Percentiles rank a stretch among this genome's conserved stretches.
phyloP scores from a whole-genome alignment of 2,329 filamentous ascomycete genomes.

The Beauveria sp. region DNA sequence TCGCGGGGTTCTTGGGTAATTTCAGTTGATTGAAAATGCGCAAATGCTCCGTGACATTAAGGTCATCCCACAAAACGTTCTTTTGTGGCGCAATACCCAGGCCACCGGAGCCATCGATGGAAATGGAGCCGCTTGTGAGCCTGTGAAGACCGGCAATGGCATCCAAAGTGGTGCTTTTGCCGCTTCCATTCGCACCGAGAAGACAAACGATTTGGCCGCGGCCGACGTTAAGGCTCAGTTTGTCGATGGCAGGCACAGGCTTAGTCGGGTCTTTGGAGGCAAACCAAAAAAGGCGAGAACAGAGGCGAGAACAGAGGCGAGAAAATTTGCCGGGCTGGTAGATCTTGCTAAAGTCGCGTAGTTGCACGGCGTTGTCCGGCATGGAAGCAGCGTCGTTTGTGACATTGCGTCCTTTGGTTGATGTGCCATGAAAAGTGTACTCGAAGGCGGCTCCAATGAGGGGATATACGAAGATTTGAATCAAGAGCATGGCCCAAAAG shows the following conservation, averaged over 20 bases:
- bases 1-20: conserved; percentile 47
- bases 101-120: conserved; percentile 68
- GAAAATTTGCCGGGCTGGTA: conserved; percentile 55
- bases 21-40: conserved; percentile 79
- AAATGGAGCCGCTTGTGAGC: conserved; percentile 68
- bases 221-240: conserved; percentile 61
- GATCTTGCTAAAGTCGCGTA: conserved; percentile 69
- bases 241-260: conserved; percentile 70
- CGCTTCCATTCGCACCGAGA: conserved; percentile 81
- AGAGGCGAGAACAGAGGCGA: too few species aligned
- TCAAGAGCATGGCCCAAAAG: conserved; percentile 67
- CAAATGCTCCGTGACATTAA: conserved; percentile 82
- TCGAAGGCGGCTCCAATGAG: conserved; percentile 69
- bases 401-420: conserved; percentile 52
- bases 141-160: conserved; percentile 77
- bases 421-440: conserved; percentile 65
- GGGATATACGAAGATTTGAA: conserved; percentile 74
- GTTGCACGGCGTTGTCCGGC: conserved; percentile 51
- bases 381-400: conserved; percentile 22
- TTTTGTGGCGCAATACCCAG: conserved; percentile 86
- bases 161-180: conserved; percentile 85
- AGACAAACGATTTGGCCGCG: conserved; percentile 80
- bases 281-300: conserved; percentile 20
- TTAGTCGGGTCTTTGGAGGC: conserved; percentile 35
- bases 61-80: conserved; percentile 86